Percentiles rank a stretch among this genome's conserved stretches.
Conservation (phyloP, 2,329 filamentous ascomycete species). For the Hansfordia pulvinata region DNA sequence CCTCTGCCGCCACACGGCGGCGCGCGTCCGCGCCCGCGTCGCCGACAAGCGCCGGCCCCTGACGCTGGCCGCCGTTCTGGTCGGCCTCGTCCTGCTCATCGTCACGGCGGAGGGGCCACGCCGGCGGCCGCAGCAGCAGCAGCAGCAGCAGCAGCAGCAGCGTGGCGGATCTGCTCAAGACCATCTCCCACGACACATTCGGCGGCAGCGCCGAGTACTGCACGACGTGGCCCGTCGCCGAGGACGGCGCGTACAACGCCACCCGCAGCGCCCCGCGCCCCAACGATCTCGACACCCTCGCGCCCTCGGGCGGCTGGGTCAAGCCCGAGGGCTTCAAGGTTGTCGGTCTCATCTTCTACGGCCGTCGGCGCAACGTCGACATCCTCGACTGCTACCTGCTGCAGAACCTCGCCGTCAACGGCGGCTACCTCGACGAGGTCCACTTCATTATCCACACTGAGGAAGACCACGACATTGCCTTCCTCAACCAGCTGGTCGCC, state of each 20-base stretch:
- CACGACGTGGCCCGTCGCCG: slow-evolving; percentile 14
- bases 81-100: no score
- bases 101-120: no score
- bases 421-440: slow-evolving; percentile 28
- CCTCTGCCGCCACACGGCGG: no score
- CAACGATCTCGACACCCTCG: slow-evolving; percentile 9
- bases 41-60: no score
- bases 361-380: slow-evolving; percentile 26
- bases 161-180: no score
- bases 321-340: slow-evolving; percentile 19
- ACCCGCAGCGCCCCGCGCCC: slow-evolving; percentile 4
- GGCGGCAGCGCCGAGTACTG: no score
- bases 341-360: slow-evolving; percentile 31
- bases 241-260: slow-evolving; percentile 9
- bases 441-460: slow-evolving; percentile 28
- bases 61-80: no score
- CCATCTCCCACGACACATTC: no score
- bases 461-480: slow-evolving; percentile 21
- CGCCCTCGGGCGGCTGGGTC: slow-evolving; percentile 13
- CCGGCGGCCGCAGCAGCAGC: no score
- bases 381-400: slow-evolving; percentile 30
- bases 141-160: no score
- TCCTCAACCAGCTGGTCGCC: slow-evolving; percentile 22
- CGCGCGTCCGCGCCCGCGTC: no score
- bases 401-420: slow-evolving; percentile 28